Conservation (phyloP, 164 flowering plant genomes). For the Cinnamomum micranthum region DNA sequence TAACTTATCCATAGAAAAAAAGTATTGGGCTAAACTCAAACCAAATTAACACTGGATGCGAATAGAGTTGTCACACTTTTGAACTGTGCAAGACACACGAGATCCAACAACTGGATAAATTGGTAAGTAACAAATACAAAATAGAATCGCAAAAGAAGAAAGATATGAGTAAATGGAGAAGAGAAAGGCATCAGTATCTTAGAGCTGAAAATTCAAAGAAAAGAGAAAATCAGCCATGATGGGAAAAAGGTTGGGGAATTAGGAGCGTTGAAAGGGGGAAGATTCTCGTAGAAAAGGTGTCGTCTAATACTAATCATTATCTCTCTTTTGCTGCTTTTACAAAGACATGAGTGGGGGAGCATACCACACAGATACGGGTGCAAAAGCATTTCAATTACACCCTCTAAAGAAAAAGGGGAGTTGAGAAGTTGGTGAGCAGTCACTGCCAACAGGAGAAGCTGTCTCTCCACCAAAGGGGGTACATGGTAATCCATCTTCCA, state of each 20-base stretch:
- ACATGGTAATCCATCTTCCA: not conserved
- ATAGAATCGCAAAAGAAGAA: not conserved
- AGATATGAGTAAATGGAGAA: not conserved
- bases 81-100: no score
- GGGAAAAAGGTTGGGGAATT: not conserved
- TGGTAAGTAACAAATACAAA: not conserved
- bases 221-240: not conserved
- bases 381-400: not conserved
- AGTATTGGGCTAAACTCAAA: no score
- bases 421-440: slow-evolving; percentile 41
- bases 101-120: no score
- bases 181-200: not conserved
- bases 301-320: slow-evolving; percentile 7
- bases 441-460: slow-evolving; percentile 42
- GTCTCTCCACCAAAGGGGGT: slow-evolving; percentile 16
- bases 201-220: not conserved
- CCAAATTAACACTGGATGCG: no score
- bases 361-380: not conserved
- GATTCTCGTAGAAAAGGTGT: slow-evolving; percentile 9
- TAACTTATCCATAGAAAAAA: no score
- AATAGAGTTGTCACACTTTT: no score
- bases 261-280: slow-evolving; percentile 2
- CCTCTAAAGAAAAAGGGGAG: not conserved
- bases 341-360: slow-evolving; percentile 11
- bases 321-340: not conserved